Evolutionary conservation across 2,329 filamentous ascomycete species (phyloP), one percentile per base, ranked within the genome.

Genomic region (Trichoderma gracile): DNA sequence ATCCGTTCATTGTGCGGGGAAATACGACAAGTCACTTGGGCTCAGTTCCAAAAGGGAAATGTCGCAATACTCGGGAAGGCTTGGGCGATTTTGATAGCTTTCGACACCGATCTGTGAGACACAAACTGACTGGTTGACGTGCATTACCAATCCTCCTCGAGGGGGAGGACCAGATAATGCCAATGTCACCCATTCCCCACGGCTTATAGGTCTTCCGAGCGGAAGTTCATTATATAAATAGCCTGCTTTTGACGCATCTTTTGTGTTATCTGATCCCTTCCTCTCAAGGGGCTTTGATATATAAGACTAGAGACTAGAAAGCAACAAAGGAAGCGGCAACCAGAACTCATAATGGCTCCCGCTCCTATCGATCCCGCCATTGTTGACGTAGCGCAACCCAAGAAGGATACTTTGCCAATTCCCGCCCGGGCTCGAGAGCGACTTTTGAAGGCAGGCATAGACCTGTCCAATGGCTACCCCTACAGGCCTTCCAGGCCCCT

Each of bases 381-480:
- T 66, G 82, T 82, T 45, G 89, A 92, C 71, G 83, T 86, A 15
- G 84, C 82, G 7, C 76, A 83, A 66, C 89, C 84, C 0, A 81
- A 77, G 67, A 91, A 90, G 70, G 87, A 91, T 71, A 86, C 77
- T 0, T 79, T 92, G 1, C 81, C 80, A 1, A 78, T 92, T 7
- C 89, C 89, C 3, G 80, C 80, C 10, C 69, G 83, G 1, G 78
- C 88, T 1, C 80, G 81, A 1, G 77, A 81, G 55, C 82, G 89
- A 4, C 79, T 92, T 0, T 84, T 86, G 68, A 90, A 89, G 67
- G 88, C 87, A 0, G 88, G 86, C 1, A 82, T 92, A 60, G 88
- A 92, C 71, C 79, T 92, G 2, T 89, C 86, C 0, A 77, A 85
- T 1, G 89, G 89, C 0, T 92, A 92, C 68, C 89, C 89, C 0